A percentile compares a stretch with the other conserved stretches of the same genome.
These are phyloP conservation scores for Botrytis paeoniae DNA, from an alignment of 2,329 filamentous ascomycete species.

Conservation along the genomic window DNA sequence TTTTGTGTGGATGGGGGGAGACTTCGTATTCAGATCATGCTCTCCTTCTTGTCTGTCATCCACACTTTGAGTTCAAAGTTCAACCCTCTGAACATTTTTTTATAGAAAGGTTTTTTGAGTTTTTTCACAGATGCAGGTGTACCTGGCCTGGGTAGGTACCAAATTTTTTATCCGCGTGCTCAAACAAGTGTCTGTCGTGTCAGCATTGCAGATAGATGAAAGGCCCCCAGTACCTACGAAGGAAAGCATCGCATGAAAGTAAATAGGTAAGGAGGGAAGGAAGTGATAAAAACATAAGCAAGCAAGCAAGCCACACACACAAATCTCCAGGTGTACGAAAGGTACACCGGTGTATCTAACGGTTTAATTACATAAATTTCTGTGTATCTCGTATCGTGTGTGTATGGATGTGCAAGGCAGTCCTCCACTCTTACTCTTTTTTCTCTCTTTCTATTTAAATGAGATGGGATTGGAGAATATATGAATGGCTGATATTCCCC, in stretches of 20 bases:
- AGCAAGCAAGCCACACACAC: neutral
- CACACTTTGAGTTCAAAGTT: neutral
- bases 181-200: neutral
- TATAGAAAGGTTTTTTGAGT: too few species aligned
- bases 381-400: neutral
- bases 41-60: neutral
- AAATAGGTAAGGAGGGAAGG: neutral
- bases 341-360: neutral
- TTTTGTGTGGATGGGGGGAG: neutral
- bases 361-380: neutral
- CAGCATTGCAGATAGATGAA: neutral
- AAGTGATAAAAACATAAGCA: neutral
- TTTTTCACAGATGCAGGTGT: neutral
- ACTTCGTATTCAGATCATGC: slow-evolving; percentile 5
- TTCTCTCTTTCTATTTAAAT: neutral
- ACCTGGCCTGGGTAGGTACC: too few species aligned
- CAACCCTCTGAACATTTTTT: neutral
- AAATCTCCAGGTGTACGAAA: neutral
- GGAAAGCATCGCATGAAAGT: neutral
- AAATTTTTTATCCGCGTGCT: neutral
- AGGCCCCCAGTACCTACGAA: too few species aligned
- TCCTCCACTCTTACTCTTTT: neutral
- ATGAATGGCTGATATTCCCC: neutral
- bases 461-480: neutral
- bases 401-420: neutral